Evolutionary conservation across 805 yeast genomes (phyloP), one percentile per base, ranked within the genome.

Genomic region (Candida krabiensis): DNA sequence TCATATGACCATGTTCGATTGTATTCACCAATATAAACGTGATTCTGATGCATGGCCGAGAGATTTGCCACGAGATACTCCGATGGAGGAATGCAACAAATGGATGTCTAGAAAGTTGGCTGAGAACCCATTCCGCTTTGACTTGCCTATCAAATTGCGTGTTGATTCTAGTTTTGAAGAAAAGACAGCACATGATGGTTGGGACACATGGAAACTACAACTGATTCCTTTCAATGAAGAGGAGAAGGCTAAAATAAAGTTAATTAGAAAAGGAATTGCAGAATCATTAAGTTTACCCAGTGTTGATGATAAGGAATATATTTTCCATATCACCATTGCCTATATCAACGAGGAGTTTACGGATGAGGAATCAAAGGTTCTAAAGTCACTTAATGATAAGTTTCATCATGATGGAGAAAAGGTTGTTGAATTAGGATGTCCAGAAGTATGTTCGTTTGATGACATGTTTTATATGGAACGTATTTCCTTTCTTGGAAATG

Each of bases 401-500:
- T 35, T 47, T 14, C 49, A 44, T 26, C 27, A 23, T 11, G 37
- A 33, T 15, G 43, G 34, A 1, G n/a, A 17, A 9, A 18, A 21
- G 5, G 31, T 32, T 3, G 41, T 47, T 5, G 41, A 43, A 27
- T 39, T 47, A 4, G 50, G 48, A 5, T 13, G 18, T 24, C 52
- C 52, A 12, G 52, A 47, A 26, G 33, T 47, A 16, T 47, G 52
- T 26, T 33, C 43, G 3, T 47, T 45, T 26, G 44, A 38, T 3
- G 52, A 47, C 33, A 47, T 47, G 52, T 47, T 47, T 29, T 40
- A 47, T 29, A 39, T 47, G 40, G 50, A 47, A 7, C 26, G 47
- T 7, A 12, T 37, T 5, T 36, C 34, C 2, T 43, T 31, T 16
- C 27, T 43, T 15, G 47, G 44, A 11, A 11, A 21, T n/a, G n/a